These are phyloP conservation scores for Teunomyces pallodes DNA, from an alignment of 805 yeast genomes.

Conservation along the genomic window DNA sequence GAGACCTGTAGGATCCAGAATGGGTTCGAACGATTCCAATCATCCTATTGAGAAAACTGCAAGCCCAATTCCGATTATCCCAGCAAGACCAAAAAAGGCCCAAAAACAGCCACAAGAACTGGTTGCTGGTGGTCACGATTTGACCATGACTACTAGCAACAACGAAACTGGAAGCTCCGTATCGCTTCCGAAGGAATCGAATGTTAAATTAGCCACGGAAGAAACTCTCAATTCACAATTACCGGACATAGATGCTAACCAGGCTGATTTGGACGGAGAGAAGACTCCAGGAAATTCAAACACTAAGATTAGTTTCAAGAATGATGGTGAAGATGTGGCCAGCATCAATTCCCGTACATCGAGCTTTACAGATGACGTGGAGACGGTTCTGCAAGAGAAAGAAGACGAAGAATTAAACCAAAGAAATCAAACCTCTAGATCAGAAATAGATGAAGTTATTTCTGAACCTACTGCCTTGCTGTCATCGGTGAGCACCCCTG, in stretches of 20 bases:
- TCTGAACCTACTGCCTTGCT: not conserved
- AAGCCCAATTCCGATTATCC: not conserved
- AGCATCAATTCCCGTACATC: constrained; percentile 15
- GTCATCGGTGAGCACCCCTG: too few relatives aligned
- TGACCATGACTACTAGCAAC: not conserved
- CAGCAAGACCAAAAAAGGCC: constrained; percentile 2
- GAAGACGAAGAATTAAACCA: constrained; percentile 12
- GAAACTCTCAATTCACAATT: not conserved
- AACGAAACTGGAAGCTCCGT: not conserved
- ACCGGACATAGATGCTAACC: not conserved
- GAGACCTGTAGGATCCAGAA: constrained; percentile 9
- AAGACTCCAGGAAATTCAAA: constrained; percentile 32
- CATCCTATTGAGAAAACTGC: not conserved
- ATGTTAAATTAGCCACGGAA: not conserved
- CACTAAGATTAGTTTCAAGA: constrained; percentile 27
- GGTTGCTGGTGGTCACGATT: not conserved
- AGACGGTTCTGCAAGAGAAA: constrained; percentile 26
- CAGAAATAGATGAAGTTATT: not conserved
- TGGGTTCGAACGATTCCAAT: not conserved
- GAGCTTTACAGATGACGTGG: constrained; percentile 31
- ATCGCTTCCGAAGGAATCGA: not conserved
- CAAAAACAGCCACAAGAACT: not conserved
- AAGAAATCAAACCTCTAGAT: not conserved
- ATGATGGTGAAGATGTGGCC: constrained; percentile 18
- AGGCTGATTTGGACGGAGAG: constrained; percentile 22